phyloP scores from a whole-genome alignment of 169 alveolate genomes.

The Eimeria zaria region DNA sequence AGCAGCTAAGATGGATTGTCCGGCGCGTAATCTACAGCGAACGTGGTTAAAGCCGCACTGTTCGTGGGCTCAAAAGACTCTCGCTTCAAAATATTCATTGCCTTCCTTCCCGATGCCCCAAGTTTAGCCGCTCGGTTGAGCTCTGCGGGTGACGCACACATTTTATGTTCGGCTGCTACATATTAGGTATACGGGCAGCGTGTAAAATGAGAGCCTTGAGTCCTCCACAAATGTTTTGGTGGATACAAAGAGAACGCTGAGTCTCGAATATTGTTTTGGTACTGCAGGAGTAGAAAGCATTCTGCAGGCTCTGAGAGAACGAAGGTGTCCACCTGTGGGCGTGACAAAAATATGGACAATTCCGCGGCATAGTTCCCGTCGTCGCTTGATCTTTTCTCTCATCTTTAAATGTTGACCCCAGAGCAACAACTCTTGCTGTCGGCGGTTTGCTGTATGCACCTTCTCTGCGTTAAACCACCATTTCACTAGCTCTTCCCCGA shows the following conservation, averaged over 20 bases:
- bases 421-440: constrained; percentile 62
- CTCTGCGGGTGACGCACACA: constrained; percentile 35
- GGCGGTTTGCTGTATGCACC: constrained; percentile 6
- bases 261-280: neutral
- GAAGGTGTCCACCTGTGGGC: neutral
- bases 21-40: neutral
- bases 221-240: neutral
- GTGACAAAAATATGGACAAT: constrained; percentile 32
- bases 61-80: constrained; percentile 14
- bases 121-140: constrained; percentile 12
- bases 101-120: constrained; percentile 5
- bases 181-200: neutral
- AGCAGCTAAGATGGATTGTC: neutral
- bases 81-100: constrained; percentile 32
- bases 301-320: neutral
- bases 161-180: neutral
- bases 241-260: neutral
- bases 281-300: neutral
- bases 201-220: neutral
- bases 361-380: constrained; percentile 13
- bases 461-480: constrained; percentile 13
- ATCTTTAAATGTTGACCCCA: constrained; percentile 42
- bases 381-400: constrained; percentile 17
- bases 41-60: constrained; percentile 26
- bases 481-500: constrained; percentile 37